Evolutionary conservation across 345 rosid genomes (phyloP), one percentile per base, ranked within the genome.

Genomic region (Euphorbia peplus): DNA sequence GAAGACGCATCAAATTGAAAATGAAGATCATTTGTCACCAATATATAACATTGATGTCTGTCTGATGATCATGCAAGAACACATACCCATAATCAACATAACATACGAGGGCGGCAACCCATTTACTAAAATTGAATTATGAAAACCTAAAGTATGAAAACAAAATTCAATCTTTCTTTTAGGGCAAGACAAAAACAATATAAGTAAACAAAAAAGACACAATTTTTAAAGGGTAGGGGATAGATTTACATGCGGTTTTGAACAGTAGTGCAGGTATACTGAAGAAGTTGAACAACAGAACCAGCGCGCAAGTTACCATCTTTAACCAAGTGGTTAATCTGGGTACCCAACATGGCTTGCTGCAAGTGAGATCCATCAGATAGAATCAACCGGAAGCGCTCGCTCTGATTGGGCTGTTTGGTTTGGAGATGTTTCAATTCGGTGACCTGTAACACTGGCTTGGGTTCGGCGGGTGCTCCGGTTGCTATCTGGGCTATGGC

Each of bases 261-360:
- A 72, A 92, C 73, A 56, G 77, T 64, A 59, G 84, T 84, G 56
- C 95, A 87, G 61, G 85, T 76, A 71, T 78, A 92, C 21, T 81
- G 78, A 28, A 79, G 79, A 76, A 90, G 66, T 70, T 72, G 82
- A 44, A 92, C 55, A 25, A 92, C 25, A 41, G 97, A 87, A 1
- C 97, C 95, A 8, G 79, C n/a, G 73, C 84, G 86, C 77, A 92
- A 50, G 46, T 24, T 64, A 0, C 89, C 86, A 41, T 81, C 74
- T 42, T 69, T 72, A 4, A 90, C 93, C 13, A 87, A 74, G 51
- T 64, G 68, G 53, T 88, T 88, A 73, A 80, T 76, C 71, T 77
- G 80, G 11, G 89, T 80, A 25, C 85, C 88, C 14, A 93, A 88
- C 93, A 93, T 84, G 13, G 90, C 95, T 76, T 88, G 93, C 70